A percentile compares a stretch with the other conserved stretches of the same genome.
Evolutionary conservation across 306 rosid genomes (phyloP).

Genomic region (Erythrophleum fordii): DNA sequence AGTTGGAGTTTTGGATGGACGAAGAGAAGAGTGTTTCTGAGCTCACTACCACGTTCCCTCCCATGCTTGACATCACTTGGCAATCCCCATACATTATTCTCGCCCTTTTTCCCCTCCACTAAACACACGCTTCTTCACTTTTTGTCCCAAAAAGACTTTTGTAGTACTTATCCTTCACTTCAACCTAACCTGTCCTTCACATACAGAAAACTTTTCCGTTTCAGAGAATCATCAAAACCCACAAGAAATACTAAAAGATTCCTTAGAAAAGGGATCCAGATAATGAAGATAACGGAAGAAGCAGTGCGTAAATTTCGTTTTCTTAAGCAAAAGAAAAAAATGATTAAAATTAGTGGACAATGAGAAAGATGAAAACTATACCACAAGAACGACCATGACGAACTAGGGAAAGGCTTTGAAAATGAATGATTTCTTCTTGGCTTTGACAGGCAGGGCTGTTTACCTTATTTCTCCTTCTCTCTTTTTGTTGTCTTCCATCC

Average conservation of each 20-base stretch:
- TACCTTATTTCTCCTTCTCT: not conserved
- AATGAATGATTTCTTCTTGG: slow-evolving; percentile 34
- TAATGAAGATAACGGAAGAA: not conserved
- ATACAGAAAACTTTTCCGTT: slow-evolving; percentile 18
- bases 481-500: not conserved
- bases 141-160: not conserved
- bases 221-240: slow-evolving; percentile 34
- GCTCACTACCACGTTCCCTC: slow-evolving; percentile 76
- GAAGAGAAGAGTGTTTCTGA: slow-evolving; percentile 77
- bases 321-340: too few species aligned
- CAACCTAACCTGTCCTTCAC: slow-evolving; percentile 41
- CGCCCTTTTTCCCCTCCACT: not conserved
- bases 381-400: not conserved
- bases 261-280: not conserved
- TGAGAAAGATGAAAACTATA: not conserved
- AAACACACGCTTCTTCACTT: slow-evolving; percentile 7
- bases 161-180: not conserved
- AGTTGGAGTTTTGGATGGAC: slow-evolving; percentile 84
- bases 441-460: slow-evolving; percentile 2
- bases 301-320: not conserved
- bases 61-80: slow-evolving; percentile 89
- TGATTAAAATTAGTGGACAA: not conserved
- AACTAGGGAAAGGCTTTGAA: not conserved
- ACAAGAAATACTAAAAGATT: not conserved
- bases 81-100: slow-evolving; percentile 88